Conservation (phyloP, 108 stramenopile genomes). For the Cyclostephanos tholiformis region DNA sequence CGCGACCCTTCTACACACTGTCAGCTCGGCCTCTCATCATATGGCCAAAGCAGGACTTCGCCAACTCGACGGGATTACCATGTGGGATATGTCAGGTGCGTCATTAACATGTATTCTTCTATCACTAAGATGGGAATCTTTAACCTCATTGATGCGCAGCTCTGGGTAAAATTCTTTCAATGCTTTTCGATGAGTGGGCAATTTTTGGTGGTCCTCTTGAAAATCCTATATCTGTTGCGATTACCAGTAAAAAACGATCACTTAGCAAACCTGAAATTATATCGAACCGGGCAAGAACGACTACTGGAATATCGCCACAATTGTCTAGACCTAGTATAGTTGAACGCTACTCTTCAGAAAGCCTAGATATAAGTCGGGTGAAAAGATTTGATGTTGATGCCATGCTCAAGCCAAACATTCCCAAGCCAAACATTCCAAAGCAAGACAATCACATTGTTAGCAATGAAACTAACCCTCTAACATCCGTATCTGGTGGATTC, state of each 20-base stretch:
- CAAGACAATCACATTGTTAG: background rate
- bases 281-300: constrained; percentile 20
- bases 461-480: constrained; percentile 6
- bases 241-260: constrained; percentile 12
- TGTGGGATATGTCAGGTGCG: constrained; percentile 61
- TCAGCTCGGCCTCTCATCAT: constrained; percentile 65
- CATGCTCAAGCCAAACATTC: constrained; percentile 31
- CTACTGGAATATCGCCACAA: background rate
- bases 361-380: constrained; percentile 6
- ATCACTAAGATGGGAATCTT: background rate
- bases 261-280: constrained; percentile 29
- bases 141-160: constrained; percentile 6
- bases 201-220: constrained; percentile 46
- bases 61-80: constrained; percentile 70
- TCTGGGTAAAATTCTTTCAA: constrained; percentile 51
- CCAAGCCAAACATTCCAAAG: too few species aligned
- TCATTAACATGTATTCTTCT: background rate
- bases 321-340: constrained; percentile 15
- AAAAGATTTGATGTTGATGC: constrained; percentile 46
- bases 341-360: constrained; percentile 47
- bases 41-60: constrained; percentile 71
- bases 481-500: constrained; percentile 38
- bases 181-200: constrained; percentile 72
- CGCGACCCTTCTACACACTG: constrained; percentile 65
- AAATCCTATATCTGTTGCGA: constrained; percentile 2